Evolutionary conservation across 2,329 filamentous ascomycete genomes (phyloP).

Genomic region (Didymella pomorum): DNA sequence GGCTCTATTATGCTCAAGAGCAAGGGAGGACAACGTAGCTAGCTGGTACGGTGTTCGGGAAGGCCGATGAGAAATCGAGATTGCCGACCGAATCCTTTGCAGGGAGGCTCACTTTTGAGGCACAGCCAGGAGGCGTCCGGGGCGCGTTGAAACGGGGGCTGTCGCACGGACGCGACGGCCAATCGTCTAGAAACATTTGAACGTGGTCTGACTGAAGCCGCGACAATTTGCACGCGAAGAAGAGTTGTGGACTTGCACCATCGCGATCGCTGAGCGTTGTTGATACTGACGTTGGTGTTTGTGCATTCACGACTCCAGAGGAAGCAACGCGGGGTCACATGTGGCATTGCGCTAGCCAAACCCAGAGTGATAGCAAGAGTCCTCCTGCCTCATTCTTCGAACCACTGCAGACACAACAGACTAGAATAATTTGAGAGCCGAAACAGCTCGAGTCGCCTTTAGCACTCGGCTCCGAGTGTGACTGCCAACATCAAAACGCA

Average conservation of each 20-base stretch:
- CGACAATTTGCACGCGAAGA: constrained; percentile 1
- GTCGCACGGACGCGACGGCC: constrained; percentile 22
- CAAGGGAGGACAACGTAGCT: not conserved
- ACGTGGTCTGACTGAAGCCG: constrained; percentile 3
- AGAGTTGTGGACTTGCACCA: not conserved
- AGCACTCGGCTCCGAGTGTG: not conserved
- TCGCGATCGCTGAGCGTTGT: not conserved
- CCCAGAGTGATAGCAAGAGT: not conserved
- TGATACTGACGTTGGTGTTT: constrained; percentile 1
- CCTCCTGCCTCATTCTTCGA: not conserved
- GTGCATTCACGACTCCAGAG: not conserved
- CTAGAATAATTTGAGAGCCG: not conserved
- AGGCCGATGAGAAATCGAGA: constrained; percentile 3
- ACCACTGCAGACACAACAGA: not conserved
- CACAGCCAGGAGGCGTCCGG: constrained; percentile 18
- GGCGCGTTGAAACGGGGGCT: constrained; percentile 21
- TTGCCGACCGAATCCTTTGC: constrained; percentile 3
- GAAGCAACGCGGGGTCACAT: constrained; percentile 6
- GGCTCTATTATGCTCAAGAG: constrained; percentile 4
- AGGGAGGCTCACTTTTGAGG: constrained; percentile 11
- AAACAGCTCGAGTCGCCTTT: not conserved
- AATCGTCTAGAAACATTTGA: constrained; percentile 12
- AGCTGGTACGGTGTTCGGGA: constrained; percentile 1
- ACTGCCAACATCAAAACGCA: not conserved
- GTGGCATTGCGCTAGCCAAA: constrained; percentile 8